Evolutionary conservation across 192 early-diverging fungal genomes (phyloP), one percentile per base, ranked within the genome.

Genomic region (Coemansia furcata): DNA sequence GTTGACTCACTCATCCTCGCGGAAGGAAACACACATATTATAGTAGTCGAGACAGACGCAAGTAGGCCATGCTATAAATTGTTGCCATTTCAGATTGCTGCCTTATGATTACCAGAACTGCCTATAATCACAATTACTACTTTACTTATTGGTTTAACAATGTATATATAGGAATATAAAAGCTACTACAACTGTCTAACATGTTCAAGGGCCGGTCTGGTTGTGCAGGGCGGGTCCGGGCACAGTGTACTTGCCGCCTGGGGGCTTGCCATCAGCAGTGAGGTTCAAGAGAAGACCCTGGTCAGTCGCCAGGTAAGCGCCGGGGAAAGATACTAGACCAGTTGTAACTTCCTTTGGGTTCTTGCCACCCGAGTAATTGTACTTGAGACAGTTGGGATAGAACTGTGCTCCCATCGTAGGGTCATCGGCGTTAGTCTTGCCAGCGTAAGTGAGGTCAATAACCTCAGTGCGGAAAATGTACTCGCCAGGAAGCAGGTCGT

Each of bases 241-340:
- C 55, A 58, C 55, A 58, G 55, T 58, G 55, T 58, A 58, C 55
- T 58, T 58, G 55, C n/a, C 55, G 1, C 35, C 55, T 6, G 55
- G 30, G 4, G 55, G 55, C 55, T 58, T 58, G 55, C 55, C 55
- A 0, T 58, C 55, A 33, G 55, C 55, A n/a, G 32, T 36, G 33
- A 58, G 55, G 55, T 33, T 58, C 32, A 58, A 0, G 17, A 58
- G 32, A 15, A 58, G 55, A 17, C 55, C 35, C 55, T 33, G 15
- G 55, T 58, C 55, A 5, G 55, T 58, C 4, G 30, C 32, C 33
- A 33, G 30, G 55, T 58, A 58, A 6, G 55, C 55, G 15, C 32
- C 55, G 9, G 55, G 32, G 7, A 58, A 6, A n/a, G 55, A 32
- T 5, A 58, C 55, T 6, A 58, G 55, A 26, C 35, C 35, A 15